Conservation (phyloP, 176 grass and related monocot genomes). For the Hsuehochloa calcarea region DNA sequence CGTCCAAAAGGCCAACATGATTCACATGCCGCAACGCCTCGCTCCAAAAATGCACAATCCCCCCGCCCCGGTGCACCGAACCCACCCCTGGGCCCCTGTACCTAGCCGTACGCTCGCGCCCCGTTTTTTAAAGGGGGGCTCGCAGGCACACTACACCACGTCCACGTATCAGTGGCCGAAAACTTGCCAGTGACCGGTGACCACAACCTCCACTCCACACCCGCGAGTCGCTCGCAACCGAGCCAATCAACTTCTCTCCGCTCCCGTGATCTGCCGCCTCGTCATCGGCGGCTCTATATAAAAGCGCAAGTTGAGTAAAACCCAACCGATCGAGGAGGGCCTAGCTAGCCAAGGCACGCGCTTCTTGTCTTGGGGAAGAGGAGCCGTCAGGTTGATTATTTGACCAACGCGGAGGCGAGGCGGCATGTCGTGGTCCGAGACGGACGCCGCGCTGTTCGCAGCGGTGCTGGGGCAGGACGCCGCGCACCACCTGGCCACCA, state of each 20-base stretch:
- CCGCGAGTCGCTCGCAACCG: background rate
- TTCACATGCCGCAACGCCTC: conserved; percentile 42
- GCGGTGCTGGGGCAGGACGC: conserved; percentile 67
- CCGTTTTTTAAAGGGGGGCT: background rate
- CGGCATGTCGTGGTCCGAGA: conserved; percentile 62
- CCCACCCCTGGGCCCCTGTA: background rate
- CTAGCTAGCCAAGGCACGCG: conserved; percentile 17
- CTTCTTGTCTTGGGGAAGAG: conserved; percentile 18
- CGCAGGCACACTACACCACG: background rate
- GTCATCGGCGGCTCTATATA: background rate
- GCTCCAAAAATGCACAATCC: conserved; percentile 12
- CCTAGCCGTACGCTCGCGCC: background rate
- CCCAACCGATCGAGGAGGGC: background rate
- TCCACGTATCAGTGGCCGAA: background rate
- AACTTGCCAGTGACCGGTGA: background rate
- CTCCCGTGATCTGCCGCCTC: conserved; percentile 10
- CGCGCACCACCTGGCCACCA: conserved; percentile 57
- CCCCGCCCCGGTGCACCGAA: conserved; percentile 16
- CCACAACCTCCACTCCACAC: background rate
- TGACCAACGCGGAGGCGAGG: background rate
- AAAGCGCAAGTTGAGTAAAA: background rate
- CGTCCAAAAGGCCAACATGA: conserved; percentile 8
- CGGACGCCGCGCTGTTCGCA: conserved; percentile 58
- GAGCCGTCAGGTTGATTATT: background rate
- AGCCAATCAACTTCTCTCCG: background rate